These are phyloP conservation scores for Lactifluus piperatus DNA, from an alignment of 768 basidiomycete genomes.

Conservation along the genomic window DNA sequence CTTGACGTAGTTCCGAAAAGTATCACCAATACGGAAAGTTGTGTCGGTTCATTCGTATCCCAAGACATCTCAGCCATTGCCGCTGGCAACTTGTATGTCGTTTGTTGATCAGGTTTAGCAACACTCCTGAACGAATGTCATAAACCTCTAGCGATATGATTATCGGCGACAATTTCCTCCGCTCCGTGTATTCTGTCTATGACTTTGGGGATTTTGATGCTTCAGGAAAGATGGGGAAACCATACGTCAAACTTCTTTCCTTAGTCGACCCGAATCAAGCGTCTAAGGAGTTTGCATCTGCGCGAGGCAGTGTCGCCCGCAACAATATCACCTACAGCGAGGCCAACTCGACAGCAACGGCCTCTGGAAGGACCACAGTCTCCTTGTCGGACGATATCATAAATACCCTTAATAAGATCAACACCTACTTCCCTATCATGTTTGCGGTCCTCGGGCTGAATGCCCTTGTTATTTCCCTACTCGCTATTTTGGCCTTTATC, in stretches of 20 bases:
- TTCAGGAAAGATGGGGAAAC: constrained; percentile 57
- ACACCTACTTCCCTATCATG: constrained; percentile 61
- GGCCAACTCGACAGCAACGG: constrained; percentile 30
- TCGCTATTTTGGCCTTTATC: constrained; percentile 45
- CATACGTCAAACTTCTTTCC: constrained; percentile 68
- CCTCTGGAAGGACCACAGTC: constrained; percentile 38
- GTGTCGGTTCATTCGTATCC: constrained; percentile 72
- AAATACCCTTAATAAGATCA: constrained; percentile 52
- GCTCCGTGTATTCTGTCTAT: constrained; percentile 75
- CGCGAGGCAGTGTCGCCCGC: constrained; percentile 55
- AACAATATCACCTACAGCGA: constrained; percentile 62
- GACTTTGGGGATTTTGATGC: constrained; percentile 75
- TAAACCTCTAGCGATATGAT: constrained; percentile 59
- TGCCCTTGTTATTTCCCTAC: constrained; percentile 53
- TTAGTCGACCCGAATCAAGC: constrained; percentile 62
- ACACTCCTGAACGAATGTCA: background rate
- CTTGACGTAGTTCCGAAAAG: constrained; percentile 57
- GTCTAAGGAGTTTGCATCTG: constrained; percentile 58
- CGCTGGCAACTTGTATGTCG: constrained; percentile 46
- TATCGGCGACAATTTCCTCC: constrained; percentile 74
- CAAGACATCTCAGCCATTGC: constrained; percentile 44
- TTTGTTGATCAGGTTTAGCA: background rate
- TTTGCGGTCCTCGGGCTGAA: constrained; percentile 73
- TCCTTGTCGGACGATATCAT: constrained; percentile 50
- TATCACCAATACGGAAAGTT: constrained; percentile 37